A percentile compares a stretch with the other conserved stretches of the same genome.
These are phyloP conservation scores for Aegilops umbellulata DNA, from an alignment of 176 grass and related monocot genomes.

Conservation along the genomic window DNA sequence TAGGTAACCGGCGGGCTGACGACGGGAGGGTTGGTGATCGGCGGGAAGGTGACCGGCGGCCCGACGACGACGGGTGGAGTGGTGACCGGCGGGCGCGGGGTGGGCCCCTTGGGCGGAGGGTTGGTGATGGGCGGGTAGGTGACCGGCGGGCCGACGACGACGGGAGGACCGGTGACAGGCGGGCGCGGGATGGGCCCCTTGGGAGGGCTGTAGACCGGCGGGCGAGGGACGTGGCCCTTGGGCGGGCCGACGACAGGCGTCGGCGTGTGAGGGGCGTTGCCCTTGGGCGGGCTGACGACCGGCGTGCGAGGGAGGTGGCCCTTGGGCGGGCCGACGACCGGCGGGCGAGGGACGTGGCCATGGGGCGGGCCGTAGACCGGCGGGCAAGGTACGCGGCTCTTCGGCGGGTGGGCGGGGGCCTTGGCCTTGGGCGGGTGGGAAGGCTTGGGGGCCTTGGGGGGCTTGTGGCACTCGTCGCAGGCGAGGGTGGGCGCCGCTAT, in stretches of 20 bases:
- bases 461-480: conserved; percentile 52
- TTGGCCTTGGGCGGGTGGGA: conserved; percentile 29
- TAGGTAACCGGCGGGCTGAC: too few relatives aligned
- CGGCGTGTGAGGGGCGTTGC: neutral
- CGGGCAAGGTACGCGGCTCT: too few relatives aligned
- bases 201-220: too few relatives aligned
- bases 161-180: too few relatives aligned
- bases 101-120: too few relatives aligned
- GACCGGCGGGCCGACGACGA: too few relatives aligned
- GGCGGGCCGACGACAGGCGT: conserved; percentile 23
- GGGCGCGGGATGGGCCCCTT: neutral
- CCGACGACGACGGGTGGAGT: too few relatives aligned
- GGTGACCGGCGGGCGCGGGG: too few relatives aligned
- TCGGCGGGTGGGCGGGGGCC: neutral
- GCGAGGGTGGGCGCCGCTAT: conserved; percentile 41
- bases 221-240: neutral
- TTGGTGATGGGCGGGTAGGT: too few relatives aligned
- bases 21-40: too few relatives aligned
- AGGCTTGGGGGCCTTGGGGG: conserved; percentile 43
- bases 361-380: neutral
- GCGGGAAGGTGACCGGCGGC: too few relatives aligned
- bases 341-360: neutral
- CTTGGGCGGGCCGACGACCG: conserved; percentile 23
- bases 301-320: conserved; percentile 18
- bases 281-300: conserved; percentile 18